Evolutionary conservation across 768 basidiomycete species (phyloP), one percentile per base, ranked within the genome.

Genomic region (Pulveroboletus sp.): DNA sequence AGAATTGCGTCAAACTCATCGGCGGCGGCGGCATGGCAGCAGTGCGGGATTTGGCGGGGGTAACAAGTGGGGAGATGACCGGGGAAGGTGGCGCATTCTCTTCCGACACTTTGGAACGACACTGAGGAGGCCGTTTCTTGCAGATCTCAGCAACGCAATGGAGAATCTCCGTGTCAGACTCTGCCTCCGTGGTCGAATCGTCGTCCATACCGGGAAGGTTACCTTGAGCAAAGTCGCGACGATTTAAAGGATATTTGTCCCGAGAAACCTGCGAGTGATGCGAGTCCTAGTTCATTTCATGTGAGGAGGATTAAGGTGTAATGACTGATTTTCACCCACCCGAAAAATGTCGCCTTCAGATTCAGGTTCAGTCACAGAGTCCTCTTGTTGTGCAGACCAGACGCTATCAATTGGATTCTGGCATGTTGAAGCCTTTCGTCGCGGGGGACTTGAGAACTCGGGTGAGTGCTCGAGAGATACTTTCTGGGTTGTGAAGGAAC

Each of bases 101-200:
- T 24, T 25, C 55, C n/a, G 35, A 5, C 19, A 20, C 40, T 47
- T 39, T 13, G n/a, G 51, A 19, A 31, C n/a, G 53, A 29, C 35
- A 27, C 8, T 27, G 23, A 20, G 37, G 34, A 14, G 21, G 27
- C 14, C 32, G 53, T 32, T 46, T 57, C 50, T 36, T 52, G 24
- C 50, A 27, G 1, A 67, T 61, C 32, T 43, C 51, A 5, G 57
- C 54, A 12, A 57, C 40, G 14, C 57, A 67, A 27, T 24, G 52
- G 14, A 47, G 43, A 11, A 64, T 64, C 5, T 63, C 58, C 16
- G 59, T 59, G 20, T 68, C 67, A 16, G 67, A 69, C 39, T 70
- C 67, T 29, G 69, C 58, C 47, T 67, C 66, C 4, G 66, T 67
- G 17, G 51, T 59, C 17, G 66, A 67, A 23, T 66, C 66, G 29